Evolutionary conservation across 2,329 filamentous ascomycete species (phyloP).

Genomic region (Cordyceps militaris): DNA sequence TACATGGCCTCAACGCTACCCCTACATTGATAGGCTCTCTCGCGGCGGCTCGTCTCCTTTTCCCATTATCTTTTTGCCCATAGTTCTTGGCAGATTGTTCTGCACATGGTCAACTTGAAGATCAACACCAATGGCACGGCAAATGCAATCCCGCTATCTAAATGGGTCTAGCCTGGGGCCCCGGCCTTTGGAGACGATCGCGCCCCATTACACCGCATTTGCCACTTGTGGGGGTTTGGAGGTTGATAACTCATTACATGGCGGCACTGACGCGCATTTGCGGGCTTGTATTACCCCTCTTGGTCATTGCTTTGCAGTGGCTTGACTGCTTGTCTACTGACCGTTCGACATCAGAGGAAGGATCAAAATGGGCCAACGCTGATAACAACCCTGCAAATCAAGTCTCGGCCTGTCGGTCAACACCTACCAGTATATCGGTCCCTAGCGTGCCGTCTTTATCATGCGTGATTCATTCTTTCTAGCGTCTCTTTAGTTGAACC

Average conservation of each 20-base stretch:
- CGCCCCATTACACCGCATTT: neutral
- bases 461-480: slow-evolving; percentile 1
- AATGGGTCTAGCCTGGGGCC: neutral
- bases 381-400: too few relatives aligned
- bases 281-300: too few relatives aligned
- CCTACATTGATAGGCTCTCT: too few relatives aligned
- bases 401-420: too few relatives aligned
- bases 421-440: neutral
- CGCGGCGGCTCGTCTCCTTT: too few relatives aligned
- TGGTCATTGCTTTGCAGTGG: too few relatives aligned
- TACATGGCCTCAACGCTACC: too few relatives aligned
- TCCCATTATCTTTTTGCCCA: too few relatives aligned
- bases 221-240: neutral
- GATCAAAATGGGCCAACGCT: too few relatives aligned
- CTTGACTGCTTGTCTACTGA: neutral
- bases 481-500: neutral
- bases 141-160: neutral
- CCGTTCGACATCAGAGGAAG: too few relatives aligned
- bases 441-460: neutral
- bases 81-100: too few relatives aligned
- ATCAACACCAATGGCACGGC: neutral
- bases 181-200: slow-evolving; percentile 2
- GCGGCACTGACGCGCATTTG: neutral
- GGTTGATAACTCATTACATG: neutral
- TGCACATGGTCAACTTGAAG: too few relatives aligned